Evolutionary conservation across 495 filamentous ascomycete species (phyloP).

Genomic region (Hypoxylon crocopeplum): DNA sequence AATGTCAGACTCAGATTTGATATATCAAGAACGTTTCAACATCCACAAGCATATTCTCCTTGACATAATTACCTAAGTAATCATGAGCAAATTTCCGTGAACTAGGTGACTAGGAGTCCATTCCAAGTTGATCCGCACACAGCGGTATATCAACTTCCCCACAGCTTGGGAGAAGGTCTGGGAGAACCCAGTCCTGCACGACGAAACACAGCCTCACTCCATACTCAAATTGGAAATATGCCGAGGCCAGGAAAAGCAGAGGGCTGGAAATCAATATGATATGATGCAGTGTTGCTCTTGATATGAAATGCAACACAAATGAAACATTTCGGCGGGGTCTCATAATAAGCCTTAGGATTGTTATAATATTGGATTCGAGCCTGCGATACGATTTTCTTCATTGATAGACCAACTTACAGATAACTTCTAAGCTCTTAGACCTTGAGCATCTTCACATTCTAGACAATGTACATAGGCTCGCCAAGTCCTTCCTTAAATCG

Average conservation of each 20-base stretch:
- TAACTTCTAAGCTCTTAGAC: too few relatives aligned
- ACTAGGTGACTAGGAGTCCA: too few relatives aligned
- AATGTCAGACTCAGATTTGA: too few relatives aligned
- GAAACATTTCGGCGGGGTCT: too few relatives aligned
- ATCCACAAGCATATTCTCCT: too few relatives aligned
- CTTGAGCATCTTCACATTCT: neutral
- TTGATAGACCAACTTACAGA: neutral
- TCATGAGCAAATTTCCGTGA: too few relatives aligned
- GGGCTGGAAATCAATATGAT: neutral
- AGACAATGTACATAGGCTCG: neutral
- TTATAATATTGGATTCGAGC: neutral
- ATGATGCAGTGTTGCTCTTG: too few relatives aligned
- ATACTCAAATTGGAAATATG: constrained; percentile 12
- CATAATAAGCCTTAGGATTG: too few relatives aligned
- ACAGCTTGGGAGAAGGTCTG: neutral
- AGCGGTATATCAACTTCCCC: neutral
- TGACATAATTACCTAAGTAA: too few relatives aligned
- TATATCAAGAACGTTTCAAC: too few relatives aligned
- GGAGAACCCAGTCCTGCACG: neutral
- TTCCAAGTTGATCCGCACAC: too few relatives aligned
- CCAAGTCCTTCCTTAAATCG: neutral
- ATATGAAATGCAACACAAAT: too few relatives aligned
- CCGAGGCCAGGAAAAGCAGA: neutral
- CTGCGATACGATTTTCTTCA: neutral
- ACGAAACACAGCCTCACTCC: constrained; percentile 18